Conservation (phyloP, 1,284 basidiomycete species). For the Ceratobasidium sp. region DNA sequence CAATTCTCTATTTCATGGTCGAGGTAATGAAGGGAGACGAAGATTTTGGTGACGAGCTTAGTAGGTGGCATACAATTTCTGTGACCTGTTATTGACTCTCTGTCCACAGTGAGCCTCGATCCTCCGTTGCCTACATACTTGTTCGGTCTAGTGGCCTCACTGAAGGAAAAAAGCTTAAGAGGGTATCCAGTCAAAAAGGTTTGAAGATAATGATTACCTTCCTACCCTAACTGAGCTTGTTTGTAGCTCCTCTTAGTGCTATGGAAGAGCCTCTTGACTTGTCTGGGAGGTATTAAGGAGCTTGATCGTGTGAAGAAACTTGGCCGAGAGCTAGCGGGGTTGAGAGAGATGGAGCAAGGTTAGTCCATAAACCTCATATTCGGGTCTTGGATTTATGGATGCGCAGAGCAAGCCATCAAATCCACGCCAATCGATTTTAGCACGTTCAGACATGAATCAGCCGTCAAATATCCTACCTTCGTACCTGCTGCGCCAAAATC, state of each 20-base stretch:
- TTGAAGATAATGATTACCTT: constrained; percentile 37
- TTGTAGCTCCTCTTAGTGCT: constrained; percentile 86
- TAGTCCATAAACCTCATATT: constrained; percentile 39
- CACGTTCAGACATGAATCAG: constrained; percentile 84
- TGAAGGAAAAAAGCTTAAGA: constrained; percentile 93
- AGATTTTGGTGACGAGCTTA: constrained; percentile 93
- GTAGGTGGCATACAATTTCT: constrained; percentile 60
- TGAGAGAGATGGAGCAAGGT: constrained; percentile 71
- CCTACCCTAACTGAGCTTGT: constrained; percentile 36
- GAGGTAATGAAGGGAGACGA: constrained; percentile 92
- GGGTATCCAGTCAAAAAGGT: constrained; percentile 98
- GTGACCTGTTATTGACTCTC: constrained; percentile 14
- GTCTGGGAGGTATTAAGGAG: constrained; percentile 91
- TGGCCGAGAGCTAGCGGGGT: constrained; percentile 80
- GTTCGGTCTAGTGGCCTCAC: constrained; percentile 84
- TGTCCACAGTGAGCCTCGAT: constrained; percentile 82
- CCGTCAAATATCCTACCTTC: constrained; percentile 94
- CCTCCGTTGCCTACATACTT: constrained; percentile 94
- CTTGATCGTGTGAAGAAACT: constrained; percentile 83
- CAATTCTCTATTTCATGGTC: constrained; percentile 92
- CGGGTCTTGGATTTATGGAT: not conserved
- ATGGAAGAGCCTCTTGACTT: constrained; percentile 94
- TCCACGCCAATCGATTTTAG: constrained; percentile 89
- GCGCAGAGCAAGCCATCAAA: constrained; percentile 60
- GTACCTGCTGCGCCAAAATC: constrained; percentile 59